These are phyloP conservation scores for Ascochyta pisi DNA, from an alignment of 2,329 filamentous ascomycete genomes.

Conservation along the genomic window DNA sequence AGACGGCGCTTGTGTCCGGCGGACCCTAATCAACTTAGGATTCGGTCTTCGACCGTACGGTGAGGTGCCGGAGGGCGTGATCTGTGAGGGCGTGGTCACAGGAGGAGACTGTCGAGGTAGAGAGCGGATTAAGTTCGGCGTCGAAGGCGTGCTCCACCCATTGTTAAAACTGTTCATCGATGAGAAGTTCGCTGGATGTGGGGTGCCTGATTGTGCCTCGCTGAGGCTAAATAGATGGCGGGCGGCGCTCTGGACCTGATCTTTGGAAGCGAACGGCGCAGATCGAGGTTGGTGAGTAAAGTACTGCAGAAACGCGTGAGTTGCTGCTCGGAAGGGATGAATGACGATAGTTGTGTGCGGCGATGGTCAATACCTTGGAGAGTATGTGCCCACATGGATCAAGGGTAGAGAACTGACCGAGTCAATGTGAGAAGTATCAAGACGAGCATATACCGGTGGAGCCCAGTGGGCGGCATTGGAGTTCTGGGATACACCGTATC, in stretches of 20 bases:
- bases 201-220: background rate
- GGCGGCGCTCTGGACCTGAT: background rate
- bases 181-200: background rate
- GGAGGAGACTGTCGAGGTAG: background rate
- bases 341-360: background rate
- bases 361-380: background rate
- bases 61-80: background rate
- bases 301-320: background rate
- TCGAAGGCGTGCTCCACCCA: background rate
- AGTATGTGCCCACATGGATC: background rate
- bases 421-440: background rate
- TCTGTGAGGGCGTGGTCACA: too few species aligned
- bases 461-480: background rate
- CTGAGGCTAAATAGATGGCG: background rate
- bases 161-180: background rate
- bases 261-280: background rate
- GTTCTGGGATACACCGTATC: background rate
- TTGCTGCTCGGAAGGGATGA: background rate
- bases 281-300: background rate
- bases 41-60: background rate
- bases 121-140: background rate
- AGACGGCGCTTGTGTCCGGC: background rate
- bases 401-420: background rate
- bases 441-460: background rate
- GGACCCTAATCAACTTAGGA: slow-evolving; percentile 2